Conservation (phyloP, 2,329 filamentous ascomycete species). For the Colletotrichum acutatum region DNA sequence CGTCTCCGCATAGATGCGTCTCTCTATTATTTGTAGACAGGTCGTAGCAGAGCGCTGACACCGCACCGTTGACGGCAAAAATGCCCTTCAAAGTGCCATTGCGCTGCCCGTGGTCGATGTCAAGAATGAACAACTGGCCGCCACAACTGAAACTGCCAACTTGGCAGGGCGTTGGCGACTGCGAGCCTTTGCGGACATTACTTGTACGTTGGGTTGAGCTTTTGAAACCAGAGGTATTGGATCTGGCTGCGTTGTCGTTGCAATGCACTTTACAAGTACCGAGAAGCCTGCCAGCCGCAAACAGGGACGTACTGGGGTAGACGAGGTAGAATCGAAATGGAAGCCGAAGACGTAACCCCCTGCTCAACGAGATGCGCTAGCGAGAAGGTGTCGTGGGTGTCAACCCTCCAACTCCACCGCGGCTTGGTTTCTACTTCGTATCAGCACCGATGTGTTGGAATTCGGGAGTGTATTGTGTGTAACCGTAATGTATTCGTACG, state of each 20-base stretch:
- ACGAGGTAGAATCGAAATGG: slow-evolving; percentile 15
- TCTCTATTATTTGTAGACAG: background rate
- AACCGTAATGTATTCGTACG: background rate
- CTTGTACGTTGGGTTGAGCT: too few relatives aligned
- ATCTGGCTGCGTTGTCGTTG: background rate
- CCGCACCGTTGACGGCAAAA: background rate
- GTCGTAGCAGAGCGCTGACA: background rate
- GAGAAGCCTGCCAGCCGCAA: background rate
- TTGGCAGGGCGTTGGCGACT: slow-evolving; percentile 4
- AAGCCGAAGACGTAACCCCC: slow-evolving; percentile 4
- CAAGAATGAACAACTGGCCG: background rate
- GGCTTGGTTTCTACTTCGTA: slow-evolving; percentile 29
- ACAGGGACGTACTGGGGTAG: slow-evolving; percentile 8
- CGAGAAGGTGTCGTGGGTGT: background rate
- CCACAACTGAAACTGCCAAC: slow-evolving; percentile 16
- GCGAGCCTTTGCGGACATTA: background rate
- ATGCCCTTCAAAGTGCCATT: background rate
- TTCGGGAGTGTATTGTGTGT: background rate
- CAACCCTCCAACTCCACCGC: slow-evolving; percentile 15
- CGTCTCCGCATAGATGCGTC: background rate
- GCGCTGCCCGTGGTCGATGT: background rate
- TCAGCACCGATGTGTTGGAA: slow-evolving; percentile 24
- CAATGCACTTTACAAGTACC: slow-evolving; percentile 7
- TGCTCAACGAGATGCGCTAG: slow-evolving; percentile 13
- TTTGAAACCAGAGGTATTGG: too few relatives aligned